Evolutionary conservation across 371 early-diverging fungal species (phyloP).

Genomic region (Quaeritorhiza haematococci): DNA sequence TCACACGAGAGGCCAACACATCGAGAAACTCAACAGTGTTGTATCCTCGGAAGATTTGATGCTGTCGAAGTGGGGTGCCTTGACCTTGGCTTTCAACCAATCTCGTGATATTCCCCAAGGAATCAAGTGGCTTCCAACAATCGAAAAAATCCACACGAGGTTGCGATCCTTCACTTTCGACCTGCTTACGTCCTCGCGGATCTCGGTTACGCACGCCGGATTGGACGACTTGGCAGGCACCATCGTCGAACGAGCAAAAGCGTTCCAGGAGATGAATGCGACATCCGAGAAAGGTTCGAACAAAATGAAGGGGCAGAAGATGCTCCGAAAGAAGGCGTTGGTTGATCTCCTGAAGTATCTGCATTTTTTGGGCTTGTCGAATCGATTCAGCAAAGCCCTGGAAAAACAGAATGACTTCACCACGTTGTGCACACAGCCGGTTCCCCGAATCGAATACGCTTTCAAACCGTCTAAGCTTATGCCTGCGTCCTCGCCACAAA

Average conservation of each 20-base stretch:
- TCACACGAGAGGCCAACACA: background rate
- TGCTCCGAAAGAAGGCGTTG: constrained; percentile 79
- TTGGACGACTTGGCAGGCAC: constrained; percentile 27
- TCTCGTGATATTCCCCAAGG: background rate
- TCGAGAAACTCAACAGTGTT: constrained; percentile 5
- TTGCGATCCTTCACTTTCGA: too few species aligned
- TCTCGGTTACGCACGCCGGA: background rate
- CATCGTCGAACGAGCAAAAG: constrained; percentile 39
- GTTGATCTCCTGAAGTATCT: constrained; percentile 81
- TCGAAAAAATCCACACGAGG: too few species aligned
- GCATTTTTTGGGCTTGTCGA: constrained; percentile 73
- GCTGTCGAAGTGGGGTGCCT: background rate
- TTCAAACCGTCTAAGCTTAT: background rate
- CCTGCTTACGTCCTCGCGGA: too few species aligned
- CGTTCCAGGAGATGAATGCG: constrained; percentile 63
- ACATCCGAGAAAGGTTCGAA: constrained; percentile 43
- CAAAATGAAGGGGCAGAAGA: constrained; percentile 63
- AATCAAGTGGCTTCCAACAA: background rate
- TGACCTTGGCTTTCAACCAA: background rate
- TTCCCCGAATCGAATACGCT: too few species aligned
- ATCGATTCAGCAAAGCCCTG: constrained; percentile 33
- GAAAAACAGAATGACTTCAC: constrained; percentile 17
- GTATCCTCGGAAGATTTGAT: constrained; percentile 3
- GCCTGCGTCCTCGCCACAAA: background rate
- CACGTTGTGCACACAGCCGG: constrained; percentile 14